Conservation (phyloP, 106 monocot genomes). For the Dendrobium nobile region DNA sequence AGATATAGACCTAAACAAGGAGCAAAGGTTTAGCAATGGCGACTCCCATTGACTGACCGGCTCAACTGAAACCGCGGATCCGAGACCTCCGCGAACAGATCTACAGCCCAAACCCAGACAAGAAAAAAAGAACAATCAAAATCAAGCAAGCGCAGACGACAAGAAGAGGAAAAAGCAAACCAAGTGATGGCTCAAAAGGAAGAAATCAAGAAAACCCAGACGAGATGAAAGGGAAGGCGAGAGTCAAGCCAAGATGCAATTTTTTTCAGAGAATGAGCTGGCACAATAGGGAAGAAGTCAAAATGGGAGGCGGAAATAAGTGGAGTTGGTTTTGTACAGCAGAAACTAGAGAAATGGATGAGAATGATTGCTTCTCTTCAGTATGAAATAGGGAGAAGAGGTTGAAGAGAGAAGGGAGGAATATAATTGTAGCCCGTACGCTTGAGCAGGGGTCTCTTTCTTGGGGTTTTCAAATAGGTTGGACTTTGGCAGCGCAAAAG, state of each 20-base stretch:
- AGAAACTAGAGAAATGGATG: constrained; percentile 3
- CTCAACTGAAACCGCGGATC: neutral
- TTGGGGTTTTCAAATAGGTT: constrained; percentile 4
- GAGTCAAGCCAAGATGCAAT: no score
- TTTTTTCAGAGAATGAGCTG: neutral
- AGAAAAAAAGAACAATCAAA: no score
- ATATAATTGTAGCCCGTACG: no score
- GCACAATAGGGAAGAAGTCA: neutral
- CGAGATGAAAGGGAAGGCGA: no score
- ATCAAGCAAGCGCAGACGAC: neutral
- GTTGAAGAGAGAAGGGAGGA: no score
- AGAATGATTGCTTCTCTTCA: neutral
- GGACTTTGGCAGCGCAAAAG: neutral
- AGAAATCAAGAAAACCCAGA: no score
- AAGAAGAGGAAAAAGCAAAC: neutral
- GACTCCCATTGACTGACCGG: neutral
- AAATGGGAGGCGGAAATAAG: neutral
- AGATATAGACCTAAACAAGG: neutral
- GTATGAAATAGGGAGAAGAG: neutral
- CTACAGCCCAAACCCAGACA: neutral
- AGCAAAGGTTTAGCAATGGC: neutral
- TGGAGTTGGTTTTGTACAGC: neutral
- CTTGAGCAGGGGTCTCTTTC: neutral
- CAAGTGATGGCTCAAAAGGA: neutral
- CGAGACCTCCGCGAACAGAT: neutral